Evolutionary conservation across 2,329 filamentous ascomycete genomes (phyloP).

Genomic region (Alternaria dauci): DNA sequence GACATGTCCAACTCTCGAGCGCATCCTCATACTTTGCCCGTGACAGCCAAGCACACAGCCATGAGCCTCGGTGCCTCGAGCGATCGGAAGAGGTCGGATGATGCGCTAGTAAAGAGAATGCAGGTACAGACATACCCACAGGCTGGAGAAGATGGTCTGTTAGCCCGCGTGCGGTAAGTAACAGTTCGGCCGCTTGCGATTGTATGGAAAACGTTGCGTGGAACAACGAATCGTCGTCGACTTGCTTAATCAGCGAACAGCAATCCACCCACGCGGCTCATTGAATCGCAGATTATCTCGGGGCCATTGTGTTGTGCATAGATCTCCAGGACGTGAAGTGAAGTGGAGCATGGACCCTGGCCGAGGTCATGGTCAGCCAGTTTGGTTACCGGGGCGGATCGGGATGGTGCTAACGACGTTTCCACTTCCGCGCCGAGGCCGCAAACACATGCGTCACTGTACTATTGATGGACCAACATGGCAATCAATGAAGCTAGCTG

Average conservation of each 20-base stretch:
- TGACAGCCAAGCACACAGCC: background rate
- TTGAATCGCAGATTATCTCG: background rate
- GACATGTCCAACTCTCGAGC: no score
- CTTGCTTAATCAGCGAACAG: background rate
- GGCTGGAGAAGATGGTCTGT: background rate
- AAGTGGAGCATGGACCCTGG: constrained; percentile 2
- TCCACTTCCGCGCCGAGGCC: background rate
- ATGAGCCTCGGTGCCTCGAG: constrained; percentile 10
- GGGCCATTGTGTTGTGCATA: background rate
- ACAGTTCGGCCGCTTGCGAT: background rate
- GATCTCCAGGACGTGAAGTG: background rate
- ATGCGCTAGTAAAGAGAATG: constrained; percentile 6
- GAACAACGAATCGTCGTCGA: background rate
- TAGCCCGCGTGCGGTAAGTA: constrained; percentile 5
- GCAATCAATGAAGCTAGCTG: constrained; percentile 8
- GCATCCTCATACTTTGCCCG: background rate
- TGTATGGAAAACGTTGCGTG: background rate
- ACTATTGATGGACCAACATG: background rate
- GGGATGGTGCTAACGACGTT: constrained; percentile 8
- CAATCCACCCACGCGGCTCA: background rate
- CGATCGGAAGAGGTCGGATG: constrained; percentile 10
- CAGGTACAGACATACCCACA: constrained; percentile 15
- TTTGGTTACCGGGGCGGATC: constrained; percentile 13
- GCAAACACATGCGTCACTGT: background rate
- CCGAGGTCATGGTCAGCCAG: constrained; percentile 5